A percentile compares a stretch with the other conserved stretches of the same genome.
phyloP scores from a whole-genome alignment of 2,329 filamentous ascomycete genomes.

The Simplicillium aogashimaense region DNA sequence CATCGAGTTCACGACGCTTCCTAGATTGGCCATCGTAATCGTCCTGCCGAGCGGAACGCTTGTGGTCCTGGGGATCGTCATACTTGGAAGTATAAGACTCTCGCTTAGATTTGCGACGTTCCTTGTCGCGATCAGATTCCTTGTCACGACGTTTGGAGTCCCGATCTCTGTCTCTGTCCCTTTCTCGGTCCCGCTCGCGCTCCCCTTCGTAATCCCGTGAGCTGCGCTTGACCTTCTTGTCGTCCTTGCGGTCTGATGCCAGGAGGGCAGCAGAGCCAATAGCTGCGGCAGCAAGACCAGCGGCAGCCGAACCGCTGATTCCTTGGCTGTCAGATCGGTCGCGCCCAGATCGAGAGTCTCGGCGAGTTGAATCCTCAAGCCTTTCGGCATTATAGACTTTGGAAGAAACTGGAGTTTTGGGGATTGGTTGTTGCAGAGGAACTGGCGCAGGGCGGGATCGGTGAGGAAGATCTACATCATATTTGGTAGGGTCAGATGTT shows the following conservation, averaged over 20 bases:
- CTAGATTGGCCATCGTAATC: constrained; percentile 18
- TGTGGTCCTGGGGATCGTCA: constrained; percentile 15
- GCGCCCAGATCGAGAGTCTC: constrained; percentile 16
- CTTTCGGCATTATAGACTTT: constrained; percentile 51
- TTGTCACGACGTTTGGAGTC: constrained; percentile 14
- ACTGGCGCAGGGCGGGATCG: constrained; percentile 46
- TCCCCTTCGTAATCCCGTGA: constrained; percentile 12
- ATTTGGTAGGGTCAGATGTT: constrained; percentile 52
- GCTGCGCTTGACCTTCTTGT: constrained; percentile 11
- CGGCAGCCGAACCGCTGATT: constrained; percentile 34
- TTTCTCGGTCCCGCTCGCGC: constrained; percentile 12
- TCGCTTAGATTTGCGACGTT: constrained; percentile 18
- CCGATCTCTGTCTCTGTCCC: constrained; percentile 13
- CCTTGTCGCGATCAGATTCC: constrained; percentile 14
- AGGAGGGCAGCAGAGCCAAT: constrained; percentile 28
- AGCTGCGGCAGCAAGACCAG: constrained; percentile 37
- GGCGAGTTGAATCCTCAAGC: constrained; percentile 24
- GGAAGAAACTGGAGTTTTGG: constrained; percentile 61
- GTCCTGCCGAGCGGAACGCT: constrained; percentile 20
- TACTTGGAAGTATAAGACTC: constrained; percentile 18
- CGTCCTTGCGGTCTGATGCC: constrained; percentile 14
- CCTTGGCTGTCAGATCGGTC: not conserved
- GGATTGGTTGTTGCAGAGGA: constrained; percentile 77
- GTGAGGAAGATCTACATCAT: constrained; percentile 41
- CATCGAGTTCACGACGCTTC: constrained; percentile 17